Base-by-base conservation (phyloP, 2,329 filamentous ascomycete species). In the Sarocladium oryzae region DNA sequence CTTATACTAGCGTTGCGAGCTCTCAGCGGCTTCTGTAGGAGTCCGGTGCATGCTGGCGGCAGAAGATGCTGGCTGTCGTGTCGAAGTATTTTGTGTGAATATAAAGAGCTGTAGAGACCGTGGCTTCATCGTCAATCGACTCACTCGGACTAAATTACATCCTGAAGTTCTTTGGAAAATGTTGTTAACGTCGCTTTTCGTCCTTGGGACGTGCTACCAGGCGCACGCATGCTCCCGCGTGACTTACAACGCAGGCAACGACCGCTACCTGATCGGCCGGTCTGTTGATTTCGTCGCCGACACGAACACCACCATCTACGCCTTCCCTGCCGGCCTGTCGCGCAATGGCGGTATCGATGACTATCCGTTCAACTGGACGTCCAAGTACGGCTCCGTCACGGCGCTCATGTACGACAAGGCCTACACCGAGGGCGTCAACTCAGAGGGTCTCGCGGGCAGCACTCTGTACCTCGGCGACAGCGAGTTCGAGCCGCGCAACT, bases 391-490 rank as follows among this genome's bases (percentile, higher is more conserved):
- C 51, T 55, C 49, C 21, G 52, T 58, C 30, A 36, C 57, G 7
- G 52, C 55, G 21, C 49, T 58, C 23, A 52, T 55, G 50, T 55
- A 54, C 9, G 50, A 58, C 40, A 50, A 49, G 32, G 40, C 53
- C 16, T 56, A 54, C 13, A 53, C 35, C 9, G 57, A 57, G 50
- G 49, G 56, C 7, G 23, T 56, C 26, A 59, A 59, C 49, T 32
- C 54, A 3, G 41, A 52, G 26, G 53, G 56, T 6, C 51, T 58
- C 3, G 20, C 54, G 2, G 54, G 50, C 3, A 57, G 55, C 53
- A 40, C 54, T 32, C 45, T 66, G 53, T 36, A 63, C 45, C 38
- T 59, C 52, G 21, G 53, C 37, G 20, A 62, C 56, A 15, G 53
- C 54, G 38, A 60, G 53, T 30, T 61, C 30, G 21, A 56, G 55